phyloP scores from a whole-genome alignment of 225 moss, liverwort and hornwort genomes.

The Marchantia paleacea region DNA sequence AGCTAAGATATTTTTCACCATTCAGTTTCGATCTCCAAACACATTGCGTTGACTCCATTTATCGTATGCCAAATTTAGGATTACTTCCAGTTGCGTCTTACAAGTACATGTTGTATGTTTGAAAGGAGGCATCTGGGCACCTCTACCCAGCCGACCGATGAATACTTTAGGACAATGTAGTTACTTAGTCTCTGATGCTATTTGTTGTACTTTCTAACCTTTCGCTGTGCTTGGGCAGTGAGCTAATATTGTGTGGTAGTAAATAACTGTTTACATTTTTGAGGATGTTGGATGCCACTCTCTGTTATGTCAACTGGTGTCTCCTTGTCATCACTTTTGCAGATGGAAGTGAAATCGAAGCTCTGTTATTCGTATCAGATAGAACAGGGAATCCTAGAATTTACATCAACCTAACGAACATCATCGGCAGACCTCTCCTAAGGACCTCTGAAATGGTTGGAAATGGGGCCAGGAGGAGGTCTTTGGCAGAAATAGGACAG shows the following conservation, averaged over 20 bases:
- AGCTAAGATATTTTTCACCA: too few relatives aligned
- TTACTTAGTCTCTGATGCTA: too few relatives aligned
- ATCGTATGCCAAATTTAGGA: too few relatives aligned
- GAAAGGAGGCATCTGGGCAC: too few relatives aligned
- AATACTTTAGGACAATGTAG: too few relatives aligned
- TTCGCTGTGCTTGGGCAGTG: not conserved
- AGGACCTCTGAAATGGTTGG: not conserved
- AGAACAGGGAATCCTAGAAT: not conserved
- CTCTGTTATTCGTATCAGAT: slow-evolving; percentile 5
- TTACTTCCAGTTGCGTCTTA: too few relatives aligned
- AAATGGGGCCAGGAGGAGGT: not conserved
- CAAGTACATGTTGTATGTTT: too few relatives aligned
- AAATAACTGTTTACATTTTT: too few relatives aligned
- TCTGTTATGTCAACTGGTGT: not conserved
- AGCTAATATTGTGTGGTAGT: not conserved
- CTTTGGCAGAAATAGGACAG: not conserved
- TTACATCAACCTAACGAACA: not conserved
- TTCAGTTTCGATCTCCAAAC: too few relatives aligned
- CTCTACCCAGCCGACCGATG: too few relatives aligned
- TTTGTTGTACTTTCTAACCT: not conserved
- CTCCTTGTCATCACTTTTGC: not conserved
- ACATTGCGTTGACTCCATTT: too few relatives aligned
- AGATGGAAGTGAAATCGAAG: not conserved
- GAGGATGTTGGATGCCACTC: not conserved
- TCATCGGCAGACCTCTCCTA: not conserved